Evolutionary conservation across 2,329 filamentous ascomycete species (phyloP), one percentile per base, ranked within the genome.

Genomic region (Grosmannia huntii): DNA sequence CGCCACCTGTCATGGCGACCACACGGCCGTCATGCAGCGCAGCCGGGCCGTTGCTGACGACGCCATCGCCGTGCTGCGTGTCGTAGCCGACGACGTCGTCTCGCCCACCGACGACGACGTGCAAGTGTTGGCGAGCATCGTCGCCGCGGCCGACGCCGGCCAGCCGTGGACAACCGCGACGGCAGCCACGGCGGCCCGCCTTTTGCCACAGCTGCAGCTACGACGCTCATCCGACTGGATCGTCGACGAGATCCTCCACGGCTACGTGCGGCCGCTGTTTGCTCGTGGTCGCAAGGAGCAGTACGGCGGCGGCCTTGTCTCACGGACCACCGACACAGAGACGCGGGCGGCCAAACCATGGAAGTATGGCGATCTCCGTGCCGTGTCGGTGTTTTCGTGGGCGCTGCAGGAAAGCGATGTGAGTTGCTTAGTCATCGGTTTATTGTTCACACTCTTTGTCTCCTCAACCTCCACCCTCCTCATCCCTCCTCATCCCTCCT

Each of bases 191-290:
- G 72, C 77, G 1, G 46, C 48, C 0, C 44, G 53, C 2, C 61
- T 78, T 1, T 61, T 79, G 5, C 50, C 65, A 1, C 23, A 61
- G 1, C 65, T 70, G 1, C 55, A 44, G 1, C 9, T 7, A 12
- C 11, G 14, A 6, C 46, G 5, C 19, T 16, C 59, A 7, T 11
- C 60, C 16, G 27, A 60, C 4, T 78, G 83, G 63, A 72, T 84
- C 63, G 72, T 77, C 21, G 73, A 76, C n/a, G 71, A 76, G 46
- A 73, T 90, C 58, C 77, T 91, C 4, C 74, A 78, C 61, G 71
- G 73, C 64, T 84, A 84, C 65, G 76, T 91, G 55, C 84, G 83
- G 44, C 84, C 84, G 31, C 72, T 88, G 6, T 90, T 91, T 72
- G 75, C 77, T 31, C 77, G 76, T 59, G 74, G 79, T 25, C 76